A percentile compares a stretch with the other conserved stretches of the same genome.
Conservation (phyloP, 768 basidiomycete genomes). For the Lactarius sanguifluus region DNA sequence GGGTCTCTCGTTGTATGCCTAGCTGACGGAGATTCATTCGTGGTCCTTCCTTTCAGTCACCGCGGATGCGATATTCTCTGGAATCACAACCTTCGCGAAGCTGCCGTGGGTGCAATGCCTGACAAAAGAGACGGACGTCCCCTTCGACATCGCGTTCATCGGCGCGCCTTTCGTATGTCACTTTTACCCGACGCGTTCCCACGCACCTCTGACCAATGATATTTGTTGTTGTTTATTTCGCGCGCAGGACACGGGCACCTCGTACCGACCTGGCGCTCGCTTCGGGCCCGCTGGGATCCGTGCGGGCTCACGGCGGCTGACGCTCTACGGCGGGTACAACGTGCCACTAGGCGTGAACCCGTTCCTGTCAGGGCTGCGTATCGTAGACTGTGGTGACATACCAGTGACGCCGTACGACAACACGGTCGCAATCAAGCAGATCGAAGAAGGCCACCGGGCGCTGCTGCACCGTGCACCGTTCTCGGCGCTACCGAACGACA, state of each 20-base stretch:
- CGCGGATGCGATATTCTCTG: constrained; percentile 77
- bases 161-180: constrained; percentile 69
- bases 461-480: constrained; percentile 64
- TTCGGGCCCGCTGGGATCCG: constrained; percentile 87
- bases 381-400: constrained; percentile 80
- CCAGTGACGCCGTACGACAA: constrained; percentile 81
- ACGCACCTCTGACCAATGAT: background rate
- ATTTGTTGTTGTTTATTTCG: background rate
- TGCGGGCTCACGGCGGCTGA: constrained; percentile 71
- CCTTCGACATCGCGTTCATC: constrained; percentile 81
- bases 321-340: constrained; percentile 76
- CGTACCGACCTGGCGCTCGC: constrained; percentile 79
- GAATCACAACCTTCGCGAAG: constrained; percentile 83
- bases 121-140: constrained; percentile 52
- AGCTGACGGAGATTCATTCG: background rate
- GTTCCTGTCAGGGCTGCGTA: constrained; percentile 61
- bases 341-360: constrained; percentile 73
- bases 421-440: constrained; percentile 68
- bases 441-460: constrained; percentile 68
- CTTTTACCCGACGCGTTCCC: background rate
- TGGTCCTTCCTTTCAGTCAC: constrained; percentile 49
- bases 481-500: constrained; percentile 63
- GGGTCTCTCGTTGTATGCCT: background rate
- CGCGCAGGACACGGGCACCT: constrained; percentile 64
- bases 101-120: constrained; percentile 85